Percentiles rank a stretch among this genome's conserved stretches.
phyloP scores from a whole-genome alignment of 2,329 filamentous ascomycete species.

The Plectosphaerella plurivora region DNA sequence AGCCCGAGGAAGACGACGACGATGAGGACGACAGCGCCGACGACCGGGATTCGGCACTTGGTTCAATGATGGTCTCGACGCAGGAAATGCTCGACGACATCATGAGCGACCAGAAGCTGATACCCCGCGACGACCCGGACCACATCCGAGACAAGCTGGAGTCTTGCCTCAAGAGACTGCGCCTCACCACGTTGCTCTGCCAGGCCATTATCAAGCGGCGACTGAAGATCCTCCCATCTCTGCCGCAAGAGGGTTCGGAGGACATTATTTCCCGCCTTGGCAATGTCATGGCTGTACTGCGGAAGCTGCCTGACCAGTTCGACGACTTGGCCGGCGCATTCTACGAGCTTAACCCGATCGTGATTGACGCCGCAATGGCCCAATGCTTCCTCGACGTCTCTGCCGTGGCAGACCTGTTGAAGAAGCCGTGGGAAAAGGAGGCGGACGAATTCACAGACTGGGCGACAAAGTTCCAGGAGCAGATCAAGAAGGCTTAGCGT shows the following conservation, averaged over 20 bases:
- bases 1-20: constrained; percentile 55
- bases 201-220: constrained; percentile 66
- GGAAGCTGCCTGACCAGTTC: constrained; percentile 59
- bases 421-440: constrained; percentile 56
- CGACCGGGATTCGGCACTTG: constrained; percentile 30
- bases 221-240: constrained; percentile 52
- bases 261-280: constrained; percentile 44
- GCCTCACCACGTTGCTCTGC: constrained; percentile 65
- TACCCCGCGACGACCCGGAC: constrained; percentile 61
- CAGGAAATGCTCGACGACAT: constrained; percentile 64
- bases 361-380: constrained; percentile 55
- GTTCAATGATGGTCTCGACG: constrained; percentile 25
- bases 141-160: constrained; percentile 63
- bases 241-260: constrained; percentile 24
- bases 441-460: constrained; percentile 76
- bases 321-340: constrained; percentile 69
- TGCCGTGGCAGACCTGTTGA: constrained; percentile 49
- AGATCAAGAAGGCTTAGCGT: constrained; percentile 40
- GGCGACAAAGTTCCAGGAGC: constrained; percentile 55
- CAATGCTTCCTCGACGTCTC: constrained; percentile 58
- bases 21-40: constrained; percentile 43
- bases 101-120: constrained; percentile 57
- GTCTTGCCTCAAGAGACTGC: constrained; percentile 57
- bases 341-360: constrained; percentile 60
- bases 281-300: constrained; percentile 49